phyloP scores from a whole-genome alignment of 441 rosid genomes.

The Euphorbia schlechtendalii region DNA sequence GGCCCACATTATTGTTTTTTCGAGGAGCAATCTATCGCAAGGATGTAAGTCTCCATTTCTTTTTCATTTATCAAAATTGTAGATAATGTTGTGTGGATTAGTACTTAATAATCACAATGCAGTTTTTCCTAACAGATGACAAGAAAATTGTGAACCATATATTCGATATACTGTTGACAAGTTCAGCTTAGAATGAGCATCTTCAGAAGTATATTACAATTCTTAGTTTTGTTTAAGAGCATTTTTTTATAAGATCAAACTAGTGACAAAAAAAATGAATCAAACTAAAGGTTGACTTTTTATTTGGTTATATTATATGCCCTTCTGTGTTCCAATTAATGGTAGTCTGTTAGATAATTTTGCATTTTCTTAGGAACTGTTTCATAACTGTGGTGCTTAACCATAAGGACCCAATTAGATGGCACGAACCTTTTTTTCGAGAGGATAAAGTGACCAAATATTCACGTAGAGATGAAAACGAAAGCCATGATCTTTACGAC shows the following conservation, averaged over 20 bases:
- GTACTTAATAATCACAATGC: too few relatives aligned
- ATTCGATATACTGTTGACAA: too few relatives aligned
- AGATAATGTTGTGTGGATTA: too few relatives aligned
- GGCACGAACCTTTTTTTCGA: neutral
- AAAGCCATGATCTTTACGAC: neutral
- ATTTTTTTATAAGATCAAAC: too few relatives aligned
- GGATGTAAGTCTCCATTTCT: conserved; percentile 54
- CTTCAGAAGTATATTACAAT: neutral
- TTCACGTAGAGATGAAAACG: neutral
- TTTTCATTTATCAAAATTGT: too few relatives aligned
- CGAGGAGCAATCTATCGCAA: conserved; percentile 93
- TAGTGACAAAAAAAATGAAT: too few relatives aligned
- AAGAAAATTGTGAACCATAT: neutral
- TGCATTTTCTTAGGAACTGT: neutral
- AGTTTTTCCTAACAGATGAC: neutral
- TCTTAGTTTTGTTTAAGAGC: neutral
- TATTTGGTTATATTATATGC: neutral
- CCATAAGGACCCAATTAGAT: neutral
- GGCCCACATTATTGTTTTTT: conserved; percentile 66
- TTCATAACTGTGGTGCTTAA: neutral
- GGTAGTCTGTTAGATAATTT: neutral
- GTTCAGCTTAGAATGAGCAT: too few relatives aligned
- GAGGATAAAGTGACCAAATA: neutral
- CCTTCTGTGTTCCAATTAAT: neutral
- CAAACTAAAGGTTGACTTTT: neutral